Evolutionary conservation across 2,329 filamentous ascomycete genomes (phyloP), one percentile per base, ranked within the genome.

Genomic region (Torrubiella hemipterigena): DNA sequence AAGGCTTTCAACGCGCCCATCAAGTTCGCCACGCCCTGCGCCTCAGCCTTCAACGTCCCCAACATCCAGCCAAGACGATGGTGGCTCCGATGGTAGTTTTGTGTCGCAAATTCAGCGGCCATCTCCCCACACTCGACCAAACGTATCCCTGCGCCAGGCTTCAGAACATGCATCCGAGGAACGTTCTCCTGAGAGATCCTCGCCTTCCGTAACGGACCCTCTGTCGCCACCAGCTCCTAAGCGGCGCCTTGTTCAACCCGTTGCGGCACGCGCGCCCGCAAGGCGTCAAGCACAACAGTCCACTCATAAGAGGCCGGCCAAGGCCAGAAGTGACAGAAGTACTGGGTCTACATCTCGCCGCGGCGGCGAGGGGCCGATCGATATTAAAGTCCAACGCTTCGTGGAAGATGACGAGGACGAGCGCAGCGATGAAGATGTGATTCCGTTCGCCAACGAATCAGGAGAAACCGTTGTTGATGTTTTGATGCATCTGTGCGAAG

Each of bases 391-490:
- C 0, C 72, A 78, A 45, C 63, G 74, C 10, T 73, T 76, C 28
- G 47, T 58, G 42, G 69, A 67, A n/a, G 57, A 57, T 19, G 51
- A 46, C n/a, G 51, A 51, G 4, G 51, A 53, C 10, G 57, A 60
- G 4, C 55, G 58, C 23, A 61, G 63, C 4, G 50, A 50, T 4
- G 49, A 51, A 7, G 46, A 54, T 3, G 64, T 69, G 5, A 69
- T 76, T 3, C 67, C 71, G 0, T 71, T 67, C 37, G 55, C 61
- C 0, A 67, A 65, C 41, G 61, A 64, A 12, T 52, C 56, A 15
- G 69, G 70, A 27, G 73, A 77, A 40, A 80, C 73, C 29, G 61
- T 69, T 0, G 58, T 79, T 3, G 75, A 80, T 41, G 73, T 79
- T 2, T 57, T 80, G 22, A 59, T 66, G 6, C 67, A 76, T 39